Conservation (phyloP, 1,139 yeast species). For the Citeromyces siamensis region DNA sequence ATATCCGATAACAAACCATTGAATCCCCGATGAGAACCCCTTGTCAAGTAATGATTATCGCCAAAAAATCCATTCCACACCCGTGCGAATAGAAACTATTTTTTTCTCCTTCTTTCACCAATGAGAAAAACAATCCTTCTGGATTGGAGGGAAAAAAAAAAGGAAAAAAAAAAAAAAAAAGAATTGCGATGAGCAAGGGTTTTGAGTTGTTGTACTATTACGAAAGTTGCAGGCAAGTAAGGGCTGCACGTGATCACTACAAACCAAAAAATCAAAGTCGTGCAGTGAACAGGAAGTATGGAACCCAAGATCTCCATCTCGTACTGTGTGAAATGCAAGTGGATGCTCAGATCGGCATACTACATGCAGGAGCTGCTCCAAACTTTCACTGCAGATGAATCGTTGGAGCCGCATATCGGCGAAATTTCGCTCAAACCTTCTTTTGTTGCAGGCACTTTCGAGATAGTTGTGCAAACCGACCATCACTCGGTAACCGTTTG, state of each 20-base stretch:
- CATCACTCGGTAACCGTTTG: conserved; percentile 23
- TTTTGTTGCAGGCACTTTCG: conserved; percentile 36
- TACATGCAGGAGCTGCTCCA: conserved; percentile 49
- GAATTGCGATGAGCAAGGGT: neutral
- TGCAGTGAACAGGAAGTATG: neutral
- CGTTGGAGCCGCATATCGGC: conserved; percentile 20
- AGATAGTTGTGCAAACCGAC: conserved; percentile 17
- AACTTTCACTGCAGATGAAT: conserved; percentile 30
- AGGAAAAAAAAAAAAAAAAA: neutral
- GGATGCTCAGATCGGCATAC: conserved; percentile 63
- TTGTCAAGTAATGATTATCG: too few species aligned
- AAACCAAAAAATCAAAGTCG: neutral
- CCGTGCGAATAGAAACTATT: too few species aligned
- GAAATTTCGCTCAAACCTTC: conserved; percentile 43
- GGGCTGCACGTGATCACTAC: neutral
- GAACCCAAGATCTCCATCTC: conserved; percentile 36
- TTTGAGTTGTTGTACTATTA: neutral
- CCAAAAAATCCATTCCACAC: too few species aligned
- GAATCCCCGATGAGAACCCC: too few species aligned
- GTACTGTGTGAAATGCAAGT: conserved; percentile 51
- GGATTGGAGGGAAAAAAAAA: neutral
- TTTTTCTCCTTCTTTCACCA: too few species aligned
- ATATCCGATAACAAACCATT: too few species aligned
- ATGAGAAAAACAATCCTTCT: neutral
- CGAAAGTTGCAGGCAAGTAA: neutral